Conservation (phyloP, 2,329 filamentous ascomycete genomes). For the Amesomyces nigricolor region DNA sequence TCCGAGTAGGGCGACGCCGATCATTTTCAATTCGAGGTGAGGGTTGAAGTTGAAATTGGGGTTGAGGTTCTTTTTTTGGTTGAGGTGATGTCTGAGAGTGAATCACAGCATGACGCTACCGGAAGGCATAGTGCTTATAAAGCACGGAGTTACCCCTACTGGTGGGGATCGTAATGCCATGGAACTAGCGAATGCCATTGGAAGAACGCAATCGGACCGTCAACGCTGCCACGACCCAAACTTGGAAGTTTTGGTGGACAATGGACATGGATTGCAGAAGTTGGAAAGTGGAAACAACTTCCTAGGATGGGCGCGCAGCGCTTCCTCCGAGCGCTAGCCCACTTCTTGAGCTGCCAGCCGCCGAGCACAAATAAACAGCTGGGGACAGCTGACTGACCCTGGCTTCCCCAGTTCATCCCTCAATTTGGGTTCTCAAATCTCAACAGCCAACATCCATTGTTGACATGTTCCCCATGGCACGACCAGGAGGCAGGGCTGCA, state of each 20-base stretch:
- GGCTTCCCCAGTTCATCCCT: no score
- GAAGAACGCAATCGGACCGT: conserved; percentile 2
- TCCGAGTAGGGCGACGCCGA: conserved; percentile 32
- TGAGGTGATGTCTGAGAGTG: background rate
- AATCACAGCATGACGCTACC: background rate
- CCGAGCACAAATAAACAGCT: no score
- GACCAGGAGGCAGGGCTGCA: no score
- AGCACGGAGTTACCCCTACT: background rate
- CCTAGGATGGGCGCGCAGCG: no score
- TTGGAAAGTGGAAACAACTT: conserved; percentile 1
- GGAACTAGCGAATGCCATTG: no score
- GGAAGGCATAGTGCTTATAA: background rate
- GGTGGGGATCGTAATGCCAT: background rate
- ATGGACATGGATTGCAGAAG: conserved; percentile 1
- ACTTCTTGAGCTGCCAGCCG: no score
- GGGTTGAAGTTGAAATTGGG: background rate
- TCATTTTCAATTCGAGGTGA: conserved; percentile 20
- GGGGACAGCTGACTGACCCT: no score
- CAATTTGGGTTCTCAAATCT: no score
- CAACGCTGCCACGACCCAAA: background rate
- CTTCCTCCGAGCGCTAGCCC: no score
- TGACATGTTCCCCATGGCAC: no score
- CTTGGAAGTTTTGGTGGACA: no score
- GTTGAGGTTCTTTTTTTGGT: background rate
- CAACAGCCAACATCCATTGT: no score